Percentiles rank a stretch among this genome's conserved stretches.
Evolutionary conservation across 163 green algal species (phyloP).

Genomic region (Scenedesmus sp.): DNA sequence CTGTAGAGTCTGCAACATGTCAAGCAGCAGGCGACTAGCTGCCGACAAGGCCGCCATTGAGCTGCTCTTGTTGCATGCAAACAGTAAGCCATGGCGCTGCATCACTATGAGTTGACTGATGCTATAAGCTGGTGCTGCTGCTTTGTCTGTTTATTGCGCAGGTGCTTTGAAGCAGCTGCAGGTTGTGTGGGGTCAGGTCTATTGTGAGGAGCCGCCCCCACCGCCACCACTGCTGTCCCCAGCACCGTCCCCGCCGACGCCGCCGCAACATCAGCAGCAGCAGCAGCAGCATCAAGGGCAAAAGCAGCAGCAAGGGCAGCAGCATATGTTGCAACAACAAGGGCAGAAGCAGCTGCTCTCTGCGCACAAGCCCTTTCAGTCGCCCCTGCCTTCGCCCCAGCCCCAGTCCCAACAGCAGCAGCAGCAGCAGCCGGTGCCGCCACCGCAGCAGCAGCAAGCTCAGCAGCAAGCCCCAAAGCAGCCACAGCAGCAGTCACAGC

Average conservation of each 20-base stretch:
- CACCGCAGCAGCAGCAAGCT: neutral
- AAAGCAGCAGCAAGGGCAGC: neutral
- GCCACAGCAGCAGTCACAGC: neutral
- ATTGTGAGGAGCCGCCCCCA: neutral
- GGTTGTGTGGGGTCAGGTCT: slow-evolving; percentile 28
- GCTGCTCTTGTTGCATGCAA: too few species aligned
- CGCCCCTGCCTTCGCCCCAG: neutral
- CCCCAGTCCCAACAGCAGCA: neutral
- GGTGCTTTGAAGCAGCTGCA: slow-evolving; percentile 26
- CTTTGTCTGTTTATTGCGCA: neutral
- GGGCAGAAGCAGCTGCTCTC: neutral
- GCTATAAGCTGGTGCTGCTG: neutral
- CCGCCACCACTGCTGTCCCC: neutral
- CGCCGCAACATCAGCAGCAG: neutral
- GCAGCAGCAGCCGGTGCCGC: neutral
- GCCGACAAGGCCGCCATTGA: too few species aligned
- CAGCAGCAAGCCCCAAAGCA: neutral
- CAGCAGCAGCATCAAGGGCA: neutral
- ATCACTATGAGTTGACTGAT: too few species aligned
- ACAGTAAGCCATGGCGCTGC: too few species aligned
- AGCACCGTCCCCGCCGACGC: neutral
- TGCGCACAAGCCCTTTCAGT: neutral
- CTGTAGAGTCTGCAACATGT: too few species aligned
- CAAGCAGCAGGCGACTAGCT: too few species aligned
- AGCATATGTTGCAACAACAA: neutral